A percentile compares a stretch with the other conserved stretches of the same genome.
These are phyloP conservation scores for Metschnikowia gruessii DNA, from an alignment of 805 yeast genomes.

Conservation along the genomic window DNA sequence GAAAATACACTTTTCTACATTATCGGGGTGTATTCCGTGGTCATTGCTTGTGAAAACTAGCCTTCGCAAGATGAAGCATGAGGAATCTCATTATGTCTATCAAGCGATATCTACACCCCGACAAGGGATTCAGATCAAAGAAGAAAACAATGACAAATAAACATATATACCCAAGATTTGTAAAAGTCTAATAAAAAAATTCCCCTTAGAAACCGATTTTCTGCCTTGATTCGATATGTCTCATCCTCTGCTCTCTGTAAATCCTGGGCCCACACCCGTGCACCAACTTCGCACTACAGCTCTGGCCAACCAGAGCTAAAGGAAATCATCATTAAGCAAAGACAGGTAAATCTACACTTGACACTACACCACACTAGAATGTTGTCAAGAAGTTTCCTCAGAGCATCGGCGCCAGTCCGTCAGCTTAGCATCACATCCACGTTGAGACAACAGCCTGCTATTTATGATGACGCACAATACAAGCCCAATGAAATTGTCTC, in stretches of 20 bases:
- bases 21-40: too few relatives aligned
- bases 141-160: too few relatives aligned
- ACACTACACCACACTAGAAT: slow-evolving; percentile 11
- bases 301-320: slow-evolving; percentile 21
- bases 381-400: slow-evolving; percentile 26
- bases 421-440: slow-evolving; percentile 22
- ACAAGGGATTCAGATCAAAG: too few relatives aligned
- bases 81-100: too few relatives aligned
- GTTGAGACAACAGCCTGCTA: slow-evolving; percentile 25
- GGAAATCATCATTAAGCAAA: slow-evolving; percentile 2
- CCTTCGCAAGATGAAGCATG: too few relatives aligned
- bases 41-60: too few relatives aligned
- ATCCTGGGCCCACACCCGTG: slow-evolving; percentile 10
- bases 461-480: slow-evolving; percentile 27
- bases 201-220: too few relatives aligned
- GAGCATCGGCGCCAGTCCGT: slow-evolving; percentile 25
- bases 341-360: neutral
- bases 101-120: too few relatives aligned
- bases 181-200: too few relatives aligned
- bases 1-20: too few relatives aligned
- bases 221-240: neutral
- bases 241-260: neutral
- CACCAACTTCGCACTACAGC: slow-evolving; percentile 14
- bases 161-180: too few relatives aligned
- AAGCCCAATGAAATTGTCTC: slow-evolving; percentile 54